Conservation (phyloP, 1,284 basidiomycete genomes). For the Ceratobasidium sp. region DNA sequence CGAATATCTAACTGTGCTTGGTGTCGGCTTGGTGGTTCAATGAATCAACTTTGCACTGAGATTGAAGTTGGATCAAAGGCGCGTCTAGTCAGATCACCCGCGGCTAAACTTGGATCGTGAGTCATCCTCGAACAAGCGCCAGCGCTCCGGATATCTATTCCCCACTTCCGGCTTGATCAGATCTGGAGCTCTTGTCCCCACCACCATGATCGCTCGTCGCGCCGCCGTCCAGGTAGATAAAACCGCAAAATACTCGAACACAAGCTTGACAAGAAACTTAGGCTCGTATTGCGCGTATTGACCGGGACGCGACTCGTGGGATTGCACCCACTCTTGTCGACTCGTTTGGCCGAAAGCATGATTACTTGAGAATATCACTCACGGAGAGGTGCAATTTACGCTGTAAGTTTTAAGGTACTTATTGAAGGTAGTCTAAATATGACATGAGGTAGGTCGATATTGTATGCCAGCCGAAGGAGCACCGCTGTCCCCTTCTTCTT, state of each 20-base stretch:
- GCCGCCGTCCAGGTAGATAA: slow-evolving; percentile 24
- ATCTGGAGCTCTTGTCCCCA: neutral
- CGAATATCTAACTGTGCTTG: too few relatives aligned
- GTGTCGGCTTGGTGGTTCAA: too few relatives aligned
- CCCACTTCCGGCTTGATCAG: neutral
- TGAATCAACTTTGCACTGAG: too few relatives aligned
- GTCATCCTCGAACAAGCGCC: slow-evolving; percentile 13
- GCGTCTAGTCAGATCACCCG: too few relatives aligned
- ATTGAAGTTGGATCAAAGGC: too few relatives aligned
- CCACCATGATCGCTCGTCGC: slow-evolving; percentile 37
- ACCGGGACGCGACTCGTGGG: slow-evolving; percentile 59
- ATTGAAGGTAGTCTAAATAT: slow-evolving; percentile 8
- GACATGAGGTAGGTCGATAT: slow-evolving; percentile 74
- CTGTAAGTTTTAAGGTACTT: slow-evolving; percentile 64
- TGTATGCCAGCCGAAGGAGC: slow-evolving; percentile 91
- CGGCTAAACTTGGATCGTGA: too few relatives aligned
- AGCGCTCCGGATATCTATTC: slow-evolving; percentile 32
- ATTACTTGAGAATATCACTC: slow-evolving; percentile 87
- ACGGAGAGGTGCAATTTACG: slow-evolving; percentile 90
- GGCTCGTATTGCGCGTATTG: slow-evolving; percentile 69
- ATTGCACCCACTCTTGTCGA: slow-evolving; percentile 73
- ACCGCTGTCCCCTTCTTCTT: slow-evolving; percentile 75
- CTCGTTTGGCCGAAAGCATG: slow-evolving; percentile 76
- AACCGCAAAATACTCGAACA: neutral
- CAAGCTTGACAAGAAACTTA: slow-evolving; percentile 50